Conservation (phyloP, 78 protist species). For the Cavenderia fasciculata region DNA sequence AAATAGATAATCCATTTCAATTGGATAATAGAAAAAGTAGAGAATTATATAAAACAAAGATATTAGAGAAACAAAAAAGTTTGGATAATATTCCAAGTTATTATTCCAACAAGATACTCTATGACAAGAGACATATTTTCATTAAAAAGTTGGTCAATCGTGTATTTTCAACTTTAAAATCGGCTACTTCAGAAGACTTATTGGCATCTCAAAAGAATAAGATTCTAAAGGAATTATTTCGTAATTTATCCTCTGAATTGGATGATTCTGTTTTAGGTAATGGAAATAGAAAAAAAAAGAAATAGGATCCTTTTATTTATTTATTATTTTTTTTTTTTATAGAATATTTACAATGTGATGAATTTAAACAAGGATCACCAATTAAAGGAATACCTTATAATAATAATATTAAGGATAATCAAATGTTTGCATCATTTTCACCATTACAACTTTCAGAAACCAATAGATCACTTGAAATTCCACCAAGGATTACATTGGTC, state of each 20-base stretch:
- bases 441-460: background rate
- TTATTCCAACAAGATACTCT: background rate
- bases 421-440: constrained; percentile 27
- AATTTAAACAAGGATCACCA: background rate
- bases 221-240: constrained; percentile 35
- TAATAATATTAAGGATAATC: no score
- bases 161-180: constrained; percentile 26
- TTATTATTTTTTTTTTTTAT: no score
- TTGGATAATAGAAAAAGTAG: background rate
- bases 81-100: background rate
- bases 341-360: background rate
- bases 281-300: background rate
- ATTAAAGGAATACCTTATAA: background rate
- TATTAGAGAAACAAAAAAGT: constrained; percentile 10
- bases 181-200: constrained; percentile 50
- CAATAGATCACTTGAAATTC: background rate
- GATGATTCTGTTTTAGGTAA: constrained; percentile 60
- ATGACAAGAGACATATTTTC: constrained; percentile 29
- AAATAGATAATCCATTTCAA: background rate
- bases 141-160: constrained; percentile 32
- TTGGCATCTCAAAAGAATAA: constrained; percentile 62
- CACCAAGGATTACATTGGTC: background rate
- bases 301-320: no score
- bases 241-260: constrained; percentile 34
- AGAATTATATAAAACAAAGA: constrained; percentile 11